phyloP scores from a whole-genome alignment of 177 flowering plant genomes.

The Telopea speciosissima region DNA sequence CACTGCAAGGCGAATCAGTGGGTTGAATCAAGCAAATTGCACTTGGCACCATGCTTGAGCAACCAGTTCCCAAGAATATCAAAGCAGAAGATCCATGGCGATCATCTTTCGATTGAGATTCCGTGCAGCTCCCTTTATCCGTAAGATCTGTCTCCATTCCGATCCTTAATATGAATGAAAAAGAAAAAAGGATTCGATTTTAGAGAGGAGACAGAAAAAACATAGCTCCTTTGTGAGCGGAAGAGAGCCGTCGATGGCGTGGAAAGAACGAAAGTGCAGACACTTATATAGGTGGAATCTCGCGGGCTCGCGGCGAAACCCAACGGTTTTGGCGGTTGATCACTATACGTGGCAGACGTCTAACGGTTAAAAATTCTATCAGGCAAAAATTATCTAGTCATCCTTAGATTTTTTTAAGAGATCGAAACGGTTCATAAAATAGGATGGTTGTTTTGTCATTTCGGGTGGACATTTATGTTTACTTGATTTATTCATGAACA shows the following conservation, averaged over 20 bases:
- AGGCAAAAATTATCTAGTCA: too few species aligned
- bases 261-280: not conserved
- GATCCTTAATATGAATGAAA: too few species aligned
- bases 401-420: too few species aligned
- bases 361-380: too few species aligned
- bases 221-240: too few species aligned
- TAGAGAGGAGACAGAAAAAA: not conserved
- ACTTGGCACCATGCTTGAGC: slow-evolving; percentile 79
- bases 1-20: slow-evolving; percentile 80
- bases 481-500: too few species aligned
- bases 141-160: slow-evolving; percentile 5
- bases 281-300: not conserved
- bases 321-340: not conserved
- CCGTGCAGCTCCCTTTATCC: slow-evolving; percentile 15
- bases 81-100: slow-evolving; percentile 28
- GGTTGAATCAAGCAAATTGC: slow-evolving; percentile 75
- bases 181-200: not conserved
- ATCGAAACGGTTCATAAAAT: too few species aligned
- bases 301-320: not conserved
- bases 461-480: too few species aligned
- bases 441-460: too few species aligned
- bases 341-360: too few species aligned
- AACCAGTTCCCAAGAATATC: slow-evolving; percentile 88
- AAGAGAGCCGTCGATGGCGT: not conserved
- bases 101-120: not conserved